Base-by-base conservation (phyloP, 2,329 filamentous ascomycete genomes). In the Penicillium paneum region DNA sequence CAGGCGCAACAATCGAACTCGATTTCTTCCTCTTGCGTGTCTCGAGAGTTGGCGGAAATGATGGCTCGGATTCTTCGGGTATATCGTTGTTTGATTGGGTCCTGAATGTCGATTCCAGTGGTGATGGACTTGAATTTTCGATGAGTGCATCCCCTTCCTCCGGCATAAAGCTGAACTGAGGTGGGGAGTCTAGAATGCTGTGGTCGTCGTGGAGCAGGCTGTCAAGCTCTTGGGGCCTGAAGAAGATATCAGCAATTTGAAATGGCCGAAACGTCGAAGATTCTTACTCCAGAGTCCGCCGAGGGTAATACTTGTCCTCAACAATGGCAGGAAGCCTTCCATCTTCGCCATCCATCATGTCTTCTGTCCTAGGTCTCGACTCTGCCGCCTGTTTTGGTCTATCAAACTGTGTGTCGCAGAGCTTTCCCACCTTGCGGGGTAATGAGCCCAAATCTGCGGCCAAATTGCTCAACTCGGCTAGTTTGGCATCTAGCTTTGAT, bases 281-380 rank as follows among this genome's bases (percentile, higher is more conserved):
- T 34, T 67, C 79, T 66, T 75, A 82, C 78, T 80, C 79, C 60
- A 85, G 70, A 8, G 82, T 84, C 55, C 72, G 68, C 59, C 83
- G 73, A 21, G 83, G 83, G 62, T 79, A 85, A 56, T 71, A 75
- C 67, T 84, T 85, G 64, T 81, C 79, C 67, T 87, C 84, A 3
- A 76, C 62, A 47, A 87, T 87, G 3, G 79, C 80, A 8, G 84
- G 83, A 60, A 87, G 72, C 58, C 75, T 74, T 32, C 70, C 71
- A 32, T 71, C 67, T 29, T 71, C 67, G 35, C 58, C 19, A 5
- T 46, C 62, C 8, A 57, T 24, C 44, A 48, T 52, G 19, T 55
- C 57, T 31, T 67, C 64, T 26, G 49, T 41, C 44, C 59, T 58
- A 26, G 57, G 60, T 56, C 48, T 59, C 49, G 51, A 52, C 49